Base-by-base conservation (phyloP, 2,329 filamentous ascomycete genomes). In the Alternaria consortialis region DNA sequence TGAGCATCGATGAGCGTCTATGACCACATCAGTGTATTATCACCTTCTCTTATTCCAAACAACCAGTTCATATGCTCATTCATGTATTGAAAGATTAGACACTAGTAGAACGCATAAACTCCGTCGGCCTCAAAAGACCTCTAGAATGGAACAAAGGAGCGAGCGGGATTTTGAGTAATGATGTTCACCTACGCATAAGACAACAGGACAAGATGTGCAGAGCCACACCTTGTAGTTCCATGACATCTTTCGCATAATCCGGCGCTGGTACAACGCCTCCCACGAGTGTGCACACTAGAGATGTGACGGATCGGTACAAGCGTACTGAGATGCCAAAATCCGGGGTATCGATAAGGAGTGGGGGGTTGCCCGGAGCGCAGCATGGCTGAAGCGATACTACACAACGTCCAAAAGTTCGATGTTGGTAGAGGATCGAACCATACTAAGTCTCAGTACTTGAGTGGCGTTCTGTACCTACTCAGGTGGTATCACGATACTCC, bases 321-420 rank as follows among this genome's bases (percentile, higher is more conserved):
- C 71, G 71, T 64, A 69, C 56, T 62, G 54, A 47, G 46, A 66
- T 50, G 62, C 69, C 58, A 64, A 53, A 73, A 63, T 63, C 67
- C 67, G 70, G 72, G 71, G 71, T 66, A 69, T 68, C 64, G 70
- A 69, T 67, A 66, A 68, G 65, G 65, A 54, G 64, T 65, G 71
- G 69, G 64, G 64, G 57, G 48, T 17, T 51, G 48, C 44, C 43
- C 53, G 53, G 44, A 60, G 57, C 57, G 57, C 37, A 36, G 23
- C 58, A 70, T 60, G 64, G 64, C 58, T 62, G 57, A 40, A 17
- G 56, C 20, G 44, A 12, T 13, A 32, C 27, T 29, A 12, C 36
- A 7, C 48, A 34, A 46, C n/a, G 17, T 34, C 31, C 23, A 36
- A 36, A 34, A 37, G 34, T 25, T 27, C 8, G 3, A 50, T 32